These are phyloP conservation scores for Epichloe elymi DNA, from an alignment of 2,329 filamentous ascomycete species.

Conservation along the genomic window DNA sequence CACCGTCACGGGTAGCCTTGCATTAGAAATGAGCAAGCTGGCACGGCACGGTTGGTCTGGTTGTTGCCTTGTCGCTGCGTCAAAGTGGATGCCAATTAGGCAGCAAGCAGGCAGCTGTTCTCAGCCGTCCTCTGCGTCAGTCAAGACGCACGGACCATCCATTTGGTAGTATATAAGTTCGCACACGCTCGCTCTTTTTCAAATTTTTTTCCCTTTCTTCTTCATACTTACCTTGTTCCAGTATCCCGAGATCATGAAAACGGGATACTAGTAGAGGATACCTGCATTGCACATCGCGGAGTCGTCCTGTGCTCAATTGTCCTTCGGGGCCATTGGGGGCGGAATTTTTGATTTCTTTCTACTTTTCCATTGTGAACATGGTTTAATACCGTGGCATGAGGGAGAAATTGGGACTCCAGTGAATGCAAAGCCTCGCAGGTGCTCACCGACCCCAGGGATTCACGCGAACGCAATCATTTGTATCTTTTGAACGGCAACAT, in stretches of 20 bases:
- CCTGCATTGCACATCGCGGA: constrained; percentile 43
- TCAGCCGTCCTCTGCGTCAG: background rate
- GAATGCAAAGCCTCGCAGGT: background rate
- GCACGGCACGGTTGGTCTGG: background rate
- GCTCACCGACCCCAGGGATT: background rate
- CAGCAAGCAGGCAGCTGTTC: constrained; percentile 6
- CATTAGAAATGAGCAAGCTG: too few species aligned
- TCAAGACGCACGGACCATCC: constrained; percentile 13
- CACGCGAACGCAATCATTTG: background rate
- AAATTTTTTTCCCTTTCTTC: constrained; percentile 18
- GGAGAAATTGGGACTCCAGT: background rate
- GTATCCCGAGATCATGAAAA: constrained; percentile 30
- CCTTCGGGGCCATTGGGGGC: constrained; percentile 38
- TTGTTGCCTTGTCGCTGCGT: background rate
- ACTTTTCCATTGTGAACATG: constrained; percentile 3
- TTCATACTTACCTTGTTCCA: constrained; percentile 40
- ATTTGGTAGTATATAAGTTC: constrained; percentile 10
- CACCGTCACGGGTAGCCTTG: too few species aligned
- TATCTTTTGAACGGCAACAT: too few species aligned
- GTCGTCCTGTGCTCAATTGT: constrained; percentile 34
- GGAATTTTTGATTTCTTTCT: constrained; percentile 33
- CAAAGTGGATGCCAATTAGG: constrained; percentile 1
- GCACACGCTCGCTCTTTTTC: constrained; percentile 7
- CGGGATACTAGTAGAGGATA: constrained; percentile 27
- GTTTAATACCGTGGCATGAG: background rate